Percentiles rank a stretch among this genome's conserved stretches.
phyloP scores from a whole-genome alignment of 345 rosid species.

The Rhodamnia argentea region DNA sequence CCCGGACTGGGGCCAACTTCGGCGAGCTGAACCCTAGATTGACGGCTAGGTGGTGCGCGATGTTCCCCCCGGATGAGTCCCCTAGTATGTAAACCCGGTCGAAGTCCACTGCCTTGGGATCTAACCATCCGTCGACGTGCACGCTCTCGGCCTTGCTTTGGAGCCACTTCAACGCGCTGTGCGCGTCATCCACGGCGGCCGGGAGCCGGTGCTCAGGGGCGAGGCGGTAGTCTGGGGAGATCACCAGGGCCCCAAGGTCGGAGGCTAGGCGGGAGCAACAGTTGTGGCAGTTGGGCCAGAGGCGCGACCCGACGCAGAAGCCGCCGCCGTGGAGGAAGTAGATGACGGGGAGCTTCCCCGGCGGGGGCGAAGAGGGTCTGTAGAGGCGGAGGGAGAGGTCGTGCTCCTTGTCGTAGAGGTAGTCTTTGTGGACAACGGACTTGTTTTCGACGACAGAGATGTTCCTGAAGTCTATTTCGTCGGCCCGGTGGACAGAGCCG shows the following conservation, averaged over 20 bases:
- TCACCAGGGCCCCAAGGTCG: slow-evolving; percentile 40
- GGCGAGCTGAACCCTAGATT: slow-evolving; percentile 30
- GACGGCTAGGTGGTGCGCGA: slow-evolving; percentile 72
- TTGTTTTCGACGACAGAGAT: background rate
- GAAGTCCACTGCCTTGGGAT: slow-evolving; percentile 33
- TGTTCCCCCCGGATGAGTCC: slow-evolving; percentile 90
- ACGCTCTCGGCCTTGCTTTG: slow-evolving; percentile 27
- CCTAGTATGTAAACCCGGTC: slow-evolving; percentile 55
- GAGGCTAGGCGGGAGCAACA: slow-evolving; percentile 57
- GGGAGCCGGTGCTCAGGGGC: slow-evolving; percentile 86
- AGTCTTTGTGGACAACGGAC: background rate
- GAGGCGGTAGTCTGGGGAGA: slow-evolving; percentile 64
- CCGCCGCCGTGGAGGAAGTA: slow-evolving; percentile 79
- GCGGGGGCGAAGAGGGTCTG: background rate
- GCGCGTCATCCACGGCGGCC: slow-evolving; percentile 59
- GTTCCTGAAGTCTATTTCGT: background rate
- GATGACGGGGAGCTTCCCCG: slow-evolving; percentile 20
- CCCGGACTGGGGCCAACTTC: slow-evolving; percentile 39
- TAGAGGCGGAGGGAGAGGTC: slow-evolving; percentile 8
- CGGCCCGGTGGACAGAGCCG: slow-evolving; percentile 31
- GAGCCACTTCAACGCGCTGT: slow-evolving; percentile 35
- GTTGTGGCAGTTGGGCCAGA: slow-evolving; percentile 72
- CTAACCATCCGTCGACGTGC: slow-evolving; percentile 24
- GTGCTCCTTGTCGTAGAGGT: background rate
- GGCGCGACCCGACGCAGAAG: slow-evolving; percentile 66